A percentile compares a stretch with the other conserved stretches of the same genome.
phyloP scores from a whole-genome alignment of 768 basidiomycete species.

The Suillus decipiens region DNA sequence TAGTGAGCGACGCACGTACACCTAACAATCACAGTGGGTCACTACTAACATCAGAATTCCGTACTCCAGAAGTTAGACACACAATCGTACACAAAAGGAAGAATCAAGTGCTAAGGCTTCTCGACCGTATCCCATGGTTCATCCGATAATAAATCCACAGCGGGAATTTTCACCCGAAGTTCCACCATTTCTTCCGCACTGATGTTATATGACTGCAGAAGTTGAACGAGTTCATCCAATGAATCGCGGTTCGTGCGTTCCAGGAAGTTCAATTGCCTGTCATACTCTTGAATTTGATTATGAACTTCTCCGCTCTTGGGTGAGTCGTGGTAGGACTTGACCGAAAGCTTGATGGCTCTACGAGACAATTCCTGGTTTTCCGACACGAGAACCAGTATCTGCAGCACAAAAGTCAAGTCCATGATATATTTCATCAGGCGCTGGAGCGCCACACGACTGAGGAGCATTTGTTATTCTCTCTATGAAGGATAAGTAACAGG shows the following conservation, averaged over 20 bases:
- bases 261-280: neutral
- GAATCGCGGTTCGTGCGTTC: neutral
- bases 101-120: neutral
- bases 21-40: no score
- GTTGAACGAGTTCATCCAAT: neutral
- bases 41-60: neutral
- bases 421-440: conserved; percentile 28
- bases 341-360: neutral
- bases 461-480: neutral
- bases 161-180: neutral
- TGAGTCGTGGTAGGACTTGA: neutral
- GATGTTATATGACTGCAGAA: neutral
- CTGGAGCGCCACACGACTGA: conserved; percentile 12
- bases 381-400: conserved; percentile 17
- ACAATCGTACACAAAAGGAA: neutral
- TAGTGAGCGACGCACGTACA: neutral
- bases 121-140: no score
- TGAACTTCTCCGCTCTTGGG: neutral
- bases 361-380: neutral
- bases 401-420: conserved; percentile 28
- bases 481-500: neutral
- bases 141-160: no score
- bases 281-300: neutral
- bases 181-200: neutral
- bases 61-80: neutral